Conservation (phyloP, 768 basidiomycete species). For the Lactarius tabidus region DNA sequence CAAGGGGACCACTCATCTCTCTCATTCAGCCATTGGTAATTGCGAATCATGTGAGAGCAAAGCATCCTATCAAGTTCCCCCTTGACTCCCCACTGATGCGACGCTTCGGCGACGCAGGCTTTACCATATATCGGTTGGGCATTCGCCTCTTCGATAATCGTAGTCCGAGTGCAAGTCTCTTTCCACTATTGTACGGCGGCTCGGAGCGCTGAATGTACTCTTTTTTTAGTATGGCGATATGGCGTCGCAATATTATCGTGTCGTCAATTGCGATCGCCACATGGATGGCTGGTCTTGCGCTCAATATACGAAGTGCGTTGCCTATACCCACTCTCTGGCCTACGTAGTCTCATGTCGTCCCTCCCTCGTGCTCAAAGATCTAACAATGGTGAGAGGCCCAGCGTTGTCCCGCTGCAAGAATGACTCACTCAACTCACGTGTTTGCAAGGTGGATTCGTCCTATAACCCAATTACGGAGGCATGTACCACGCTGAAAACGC, state of each 20-base stretch:
- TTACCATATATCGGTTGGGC: neutral
- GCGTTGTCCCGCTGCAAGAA: neutral
- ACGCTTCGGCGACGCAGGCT: neutral
- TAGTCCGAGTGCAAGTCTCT: neutral
- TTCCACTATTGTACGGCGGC: neutral
- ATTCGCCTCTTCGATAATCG: constrained; percentile 5
- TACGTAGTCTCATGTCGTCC: neutral
- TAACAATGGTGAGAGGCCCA: neutral
- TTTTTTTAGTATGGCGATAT: constrained; percentile 3
- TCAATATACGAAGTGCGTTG: neutral
- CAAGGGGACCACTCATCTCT: neutral
- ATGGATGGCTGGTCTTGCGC: neutral
- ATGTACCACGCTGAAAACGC: neutral
- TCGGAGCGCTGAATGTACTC: neutral
- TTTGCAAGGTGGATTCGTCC: neutral
- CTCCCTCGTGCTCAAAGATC: neutral
- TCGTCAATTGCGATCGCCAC: neutral
- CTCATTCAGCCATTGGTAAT: neutral
- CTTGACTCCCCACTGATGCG: neutral
- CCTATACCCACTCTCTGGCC: neutral
- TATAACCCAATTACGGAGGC: neutral
- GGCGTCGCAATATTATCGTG: neutral
- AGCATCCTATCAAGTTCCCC: too few relatives aligned
- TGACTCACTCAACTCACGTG: neutral
- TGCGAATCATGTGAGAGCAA: neutral